Conservation (phyloP, 495 filamentous ascomycete genomes). For the Neurospora terricola region DNA sequence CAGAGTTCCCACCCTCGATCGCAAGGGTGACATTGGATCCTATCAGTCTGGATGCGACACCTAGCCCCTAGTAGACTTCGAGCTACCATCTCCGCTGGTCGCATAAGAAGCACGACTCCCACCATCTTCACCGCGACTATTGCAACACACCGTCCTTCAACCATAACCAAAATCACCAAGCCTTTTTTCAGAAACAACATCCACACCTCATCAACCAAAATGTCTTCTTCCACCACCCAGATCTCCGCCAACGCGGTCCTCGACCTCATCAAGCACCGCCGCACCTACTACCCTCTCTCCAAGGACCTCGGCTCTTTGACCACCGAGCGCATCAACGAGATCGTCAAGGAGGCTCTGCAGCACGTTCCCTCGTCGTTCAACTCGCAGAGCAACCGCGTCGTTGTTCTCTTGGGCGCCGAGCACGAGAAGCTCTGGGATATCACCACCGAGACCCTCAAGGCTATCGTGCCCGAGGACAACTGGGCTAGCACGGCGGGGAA, state of each 20-base stretch:
- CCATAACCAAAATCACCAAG: constrained; percentile 5
- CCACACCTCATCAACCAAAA: constrained; percentile 6
- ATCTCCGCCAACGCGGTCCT: constrained; percentile 34
- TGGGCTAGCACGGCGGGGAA: constrained; percentile 38
- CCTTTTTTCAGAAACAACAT: constrained; percentile 8
- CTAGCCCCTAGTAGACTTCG: background rate
- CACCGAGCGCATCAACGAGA: constrained; percentile 42
- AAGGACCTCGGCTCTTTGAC: constrained; percentile 39
- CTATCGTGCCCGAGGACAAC: constrained; percentile 44
- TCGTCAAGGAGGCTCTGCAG: constrained; percentile 42
- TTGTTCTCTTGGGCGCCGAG: constrained; percentile 52
- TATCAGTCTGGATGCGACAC: background rate
- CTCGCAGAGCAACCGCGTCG: constrained; percentile 50
- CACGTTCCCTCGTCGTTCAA: constrained; percentile 56
- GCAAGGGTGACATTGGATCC: background rate
- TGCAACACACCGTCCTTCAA: background rate
- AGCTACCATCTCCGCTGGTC: constrained; percentile 4
- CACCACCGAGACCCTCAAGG: constrained; percentile 41
- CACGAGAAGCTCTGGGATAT: constrained; percentile 59
- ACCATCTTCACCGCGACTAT: background rate
- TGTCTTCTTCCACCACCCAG: constrained; percentile 14
- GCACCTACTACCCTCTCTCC: constrained; percentile 49
- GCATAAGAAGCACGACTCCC: background rate
- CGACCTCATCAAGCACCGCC: constrained; percentile 43
- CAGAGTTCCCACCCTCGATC: background rate